phyloP scores from a whole-genome alignment of 257 asterid species.

The Datura wrightii region DNA sequence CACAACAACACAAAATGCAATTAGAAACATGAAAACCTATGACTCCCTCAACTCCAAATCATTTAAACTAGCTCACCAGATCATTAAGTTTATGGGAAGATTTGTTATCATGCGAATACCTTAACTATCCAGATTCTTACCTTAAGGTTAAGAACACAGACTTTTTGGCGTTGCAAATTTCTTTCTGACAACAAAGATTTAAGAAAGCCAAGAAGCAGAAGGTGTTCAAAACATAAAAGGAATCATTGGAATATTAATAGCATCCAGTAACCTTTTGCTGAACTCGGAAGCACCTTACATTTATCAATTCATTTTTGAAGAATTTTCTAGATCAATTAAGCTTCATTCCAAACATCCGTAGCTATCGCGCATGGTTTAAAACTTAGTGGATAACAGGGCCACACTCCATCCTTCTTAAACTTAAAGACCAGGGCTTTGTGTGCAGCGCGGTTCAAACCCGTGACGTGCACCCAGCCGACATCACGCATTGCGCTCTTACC shows the following conservation, averaged over 20 bases:
- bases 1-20: not conserved
- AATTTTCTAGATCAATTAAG: not conserved
- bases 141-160: not conserved
- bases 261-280: not conserved
- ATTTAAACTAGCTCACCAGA: not conserved
- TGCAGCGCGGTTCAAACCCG: not conserved
- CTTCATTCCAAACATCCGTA: not conserved
- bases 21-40: not conserved
- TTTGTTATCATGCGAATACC: not conserved
- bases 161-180: not conserved
- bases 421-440: not conserved
- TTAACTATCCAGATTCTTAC: not conserved
- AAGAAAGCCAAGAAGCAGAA: not conserved
- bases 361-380: not conserved
- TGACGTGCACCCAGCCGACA: not conserved
- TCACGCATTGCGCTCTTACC: not conserved
- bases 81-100: not conserved
- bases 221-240: not conserved
- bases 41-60: not conserved
- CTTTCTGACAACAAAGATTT: not conserved
- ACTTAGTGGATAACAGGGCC: not conserved
- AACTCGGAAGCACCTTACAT: not conserved
- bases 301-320: not conserved
- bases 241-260: not conserved
- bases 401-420: not conserved